Conservation (phyloP, 2,329 filamentous ascomycete genomes). For the Trichoderma afroharzianum region DNA sequence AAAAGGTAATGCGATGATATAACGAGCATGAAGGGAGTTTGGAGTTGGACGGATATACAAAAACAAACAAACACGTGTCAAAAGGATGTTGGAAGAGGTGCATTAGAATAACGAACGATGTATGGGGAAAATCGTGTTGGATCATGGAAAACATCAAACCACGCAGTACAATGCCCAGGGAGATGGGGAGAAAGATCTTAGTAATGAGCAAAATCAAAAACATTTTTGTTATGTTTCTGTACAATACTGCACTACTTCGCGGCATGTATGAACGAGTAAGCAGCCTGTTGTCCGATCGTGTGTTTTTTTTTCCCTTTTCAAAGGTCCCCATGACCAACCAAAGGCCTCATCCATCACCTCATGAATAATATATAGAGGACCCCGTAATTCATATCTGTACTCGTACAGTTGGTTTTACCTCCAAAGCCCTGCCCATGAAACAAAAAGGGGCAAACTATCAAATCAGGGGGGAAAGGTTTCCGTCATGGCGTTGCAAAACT, state of each 20-base stretch:
- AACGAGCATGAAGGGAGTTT: slow-evolving; percentile 17
- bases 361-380: neutral
- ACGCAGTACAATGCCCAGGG: neutral
- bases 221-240: slow-evolving; percentile 18
- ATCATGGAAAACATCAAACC: neutral
- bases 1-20: neutral
- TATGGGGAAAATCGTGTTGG: neutral
- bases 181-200: neutral
- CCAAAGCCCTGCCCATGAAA: neutral
- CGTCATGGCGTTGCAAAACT: neutral
- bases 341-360: neutral
- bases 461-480: neutral
- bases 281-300: neutral
- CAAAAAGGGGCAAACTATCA: neutral
- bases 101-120: neutral
- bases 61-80: slow-evolving; percentile 45
- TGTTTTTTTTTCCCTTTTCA: neutral
- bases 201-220: slow-evolving; percentile 6
- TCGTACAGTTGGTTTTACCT: slow-evolving; percentile 1
- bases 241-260: slow-evolving; percentile 12
- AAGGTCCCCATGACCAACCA: neutral
- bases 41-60: slow-evolving; percentile 17
- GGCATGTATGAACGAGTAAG: slow-evolving; percentile 9
- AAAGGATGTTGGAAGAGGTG: neutral
- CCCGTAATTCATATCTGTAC: neutral